Conservation (phyloP, 129 eudicot species). For the Arctium lappa region DNA sequence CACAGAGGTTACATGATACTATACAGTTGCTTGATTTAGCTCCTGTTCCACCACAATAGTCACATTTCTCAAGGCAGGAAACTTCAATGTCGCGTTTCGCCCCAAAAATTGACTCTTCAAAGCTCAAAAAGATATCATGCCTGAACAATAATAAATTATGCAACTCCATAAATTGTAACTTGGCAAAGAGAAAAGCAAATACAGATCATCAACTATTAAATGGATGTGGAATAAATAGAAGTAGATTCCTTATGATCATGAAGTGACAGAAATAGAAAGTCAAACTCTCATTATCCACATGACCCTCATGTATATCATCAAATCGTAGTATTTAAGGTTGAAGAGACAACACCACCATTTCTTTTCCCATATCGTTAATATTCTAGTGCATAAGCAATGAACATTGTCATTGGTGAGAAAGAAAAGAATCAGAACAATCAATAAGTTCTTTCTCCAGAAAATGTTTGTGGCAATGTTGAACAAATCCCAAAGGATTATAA, state of each 20-base stretch:
- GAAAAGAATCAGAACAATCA: not conserved
- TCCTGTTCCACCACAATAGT: slow-evolving; percentile 79
- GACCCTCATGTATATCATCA: not conserved
- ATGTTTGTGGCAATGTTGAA: not conserved
- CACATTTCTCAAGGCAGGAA: slow-evolving; percentile 67
- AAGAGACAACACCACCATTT: not conserved
- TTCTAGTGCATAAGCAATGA: not conserved
- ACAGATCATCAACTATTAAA: not conserved
- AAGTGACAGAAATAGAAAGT: not conserved
- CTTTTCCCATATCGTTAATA: not conserved
- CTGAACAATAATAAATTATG: slow-evolving; percentile 33
- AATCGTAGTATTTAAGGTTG: not conserved
- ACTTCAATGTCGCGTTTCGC: slow-evolving; percentile 57
- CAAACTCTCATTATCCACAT: not conserved
- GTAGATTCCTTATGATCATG: slow-evolving; percentile 1
- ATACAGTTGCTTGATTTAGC: slow-evolving; percentile 60
- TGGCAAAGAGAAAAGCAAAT: not conserved
- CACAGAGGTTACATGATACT: slow-evolving; percentile 58
- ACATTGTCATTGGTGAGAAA: not conserved
- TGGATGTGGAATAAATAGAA: not conserved
- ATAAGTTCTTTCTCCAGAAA: not conserved
- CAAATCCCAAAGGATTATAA: not conserved
- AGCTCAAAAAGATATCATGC: slow-evolving; percentile 63
- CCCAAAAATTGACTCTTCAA: slow-evolving; percentile 94
- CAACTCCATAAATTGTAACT: slow-evolving; percentile 3